Conservation (phyloP, 75 land plant species). For the Azolla pinnata region DNA sequence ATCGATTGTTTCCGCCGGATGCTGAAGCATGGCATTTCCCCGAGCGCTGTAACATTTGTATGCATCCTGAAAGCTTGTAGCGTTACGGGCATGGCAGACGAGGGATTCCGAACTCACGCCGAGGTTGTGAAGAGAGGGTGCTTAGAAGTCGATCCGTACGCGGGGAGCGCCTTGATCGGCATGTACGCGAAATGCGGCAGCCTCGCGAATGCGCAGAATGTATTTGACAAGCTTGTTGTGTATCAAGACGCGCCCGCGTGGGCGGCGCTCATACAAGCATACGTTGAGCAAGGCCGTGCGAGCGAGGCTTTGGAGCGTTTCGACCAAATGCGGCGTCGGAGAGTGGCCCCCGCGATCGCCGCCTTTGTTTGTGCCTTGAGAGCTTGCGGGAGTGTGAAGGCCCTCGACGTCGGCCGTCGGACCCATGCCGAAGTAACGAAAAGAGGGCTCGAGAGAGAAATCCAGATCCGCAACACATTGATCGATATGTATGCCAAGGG, state of each 20-base stretch:
- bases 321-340: conserved; percentile 15
- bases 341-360: background rate
- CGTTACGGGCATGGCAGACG: background rate
- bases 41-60: conserved; percentile 7
- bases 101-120: conserved; percentile 1
- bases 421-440: background rate
- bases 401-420: background rate
- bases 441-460: conserved; percentile 8
- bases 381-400: conserved; percentile 4
- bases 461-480: conserved; percentile 1
- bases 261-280: conserved; percentile 29
- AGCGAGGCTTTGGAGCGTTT: conserved; percentile 19
- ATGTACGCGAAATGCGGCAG: conserved; percentile 10
- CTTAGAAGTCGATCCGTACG: background rate
- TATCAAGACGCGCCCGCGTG: conserved; percentile 22
- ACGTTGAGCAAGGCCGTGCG: conserved; percentile 17
- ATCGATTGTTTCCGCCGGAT: background rate
- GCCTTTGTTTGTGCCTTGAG: background rate
- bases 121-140: conserved; percentile 5
- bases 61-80: conserved; percentile 9
- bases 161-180: conserved; percentile 4
- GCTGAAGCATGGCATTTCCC: background rate
- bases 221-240: background rate
- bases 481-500: conserved; percentile 12
- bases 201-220: background rate